Evolutionary conservation across 371 early-diverging fungal species (phyloP).

Genomic region (Mucor racemosus): DNA sequence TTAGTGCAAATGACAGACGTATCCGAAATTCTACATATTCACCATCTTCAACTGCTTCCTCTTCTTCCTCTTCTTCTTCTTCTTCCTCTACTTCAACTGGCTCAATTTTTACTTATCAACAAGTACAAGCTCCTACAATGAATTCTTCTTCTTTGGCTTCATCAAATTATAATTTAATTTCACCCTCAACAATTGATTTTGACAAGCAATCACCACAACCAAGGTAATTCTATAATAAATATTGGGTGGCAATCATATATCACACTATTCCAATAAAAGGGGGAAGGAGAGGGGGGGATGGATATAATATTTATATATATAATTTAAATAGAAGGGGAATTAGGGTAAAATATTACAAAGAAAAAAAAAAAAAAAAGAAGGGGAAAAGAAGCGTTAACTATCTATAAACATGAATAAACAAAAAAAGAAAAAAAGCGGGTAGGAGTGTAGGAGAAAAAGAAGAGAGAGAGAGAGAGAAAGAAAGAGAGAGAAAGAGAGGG

Average conservation of each 20-base stretch:
- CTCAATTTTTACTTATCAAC: not conserved
- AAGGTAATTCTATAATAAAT: conserved; percentile 5
- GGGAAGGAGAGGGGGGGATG: no score
- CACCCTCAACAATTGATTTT: not conserved
- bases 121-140: not conserved
- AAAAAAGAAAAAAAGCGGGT: not conserved
- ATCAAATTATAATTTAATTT: not conserved
- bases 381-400: not conserved
- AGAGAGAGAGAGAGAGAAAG: not conserved
- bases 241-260: not conserved
- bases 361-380: not conserved
- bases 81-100: not conserved
- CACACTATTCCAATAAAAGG: no score
- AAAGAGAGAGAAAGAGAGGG: not conserved
- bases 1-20: conserved; percentile 28
- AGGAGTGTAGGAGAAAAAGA: conserved; percentile 7
- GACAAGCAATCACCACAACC: conserved; percentile 10
- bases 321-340: not conserved
- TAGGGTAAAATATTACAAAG: not conserved
- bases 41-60: not conserved
- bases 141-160: not conserved
- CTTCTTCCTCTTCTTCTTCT: not conserved
- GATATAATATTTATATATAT: not conserved
- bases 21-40: conserved; percentile 17
- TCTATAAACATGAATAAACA: not conserved